Evolutionary conservation across 805 yeast species (phyloP), one percentile per base, ranked within the genome.

Genomic region (Suhomyces pyralidae): DNA sequence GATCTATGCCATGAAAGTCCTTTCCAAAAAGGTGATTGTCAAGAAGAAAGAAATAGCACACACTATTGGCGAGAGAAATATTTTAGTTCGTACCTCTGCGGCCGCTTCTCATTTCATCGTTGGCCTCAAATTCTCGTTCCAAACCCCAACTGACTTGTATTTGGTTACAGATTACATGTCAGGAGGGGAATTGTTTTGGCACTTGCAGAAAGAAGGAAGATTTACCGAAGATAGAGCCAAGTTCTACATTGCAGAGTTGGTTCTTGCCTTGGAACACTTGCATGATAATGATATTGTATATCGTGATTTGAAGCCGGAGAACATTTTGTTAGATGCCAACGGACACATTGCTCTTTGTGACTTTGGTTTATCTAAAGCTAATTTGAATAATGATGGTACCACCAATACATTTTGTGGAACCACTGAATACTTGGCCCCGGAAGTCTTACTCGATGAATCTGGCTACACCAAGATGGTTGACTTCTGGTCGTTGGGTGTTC

Each of bases 401-500:
- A 92, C 97, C 3, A 94, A 93, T 69, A 94, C 99, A 0, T 94
- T 94, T 63, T 94, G 99, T 72, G 99, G 99, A 53, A 94, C 99
- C 19, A 94, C 99, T 6, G 99, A 94, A 74, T 94, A 94, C 69
- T 79, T 94, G 57, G 99, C 99, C 0, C 99, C 99, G 2, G 99
- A 94, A 70, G 96, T 94, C 15, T 78, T 94, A 60, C 78, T 94
- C 50, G 98, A 94, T 73, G 99, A 94, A 70, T 82, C 89, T 51
- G 99, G 99, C 15, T 94, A 94, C 74, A 94, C 98, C 38, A 91
- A 92, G 71, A 93, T 94, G 98, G 99, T 94, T 55, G 99, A 94
- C 70, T 94, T 94, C 63, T 94, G 99, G 99, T 92, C 98, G 2
- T 76, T 94, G 53, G 99, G 99, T 55, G 99, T 94, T 24, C 77